Conservation (phyloP, 176 grass and related monocot species). For the Areca catechu region DNA sequence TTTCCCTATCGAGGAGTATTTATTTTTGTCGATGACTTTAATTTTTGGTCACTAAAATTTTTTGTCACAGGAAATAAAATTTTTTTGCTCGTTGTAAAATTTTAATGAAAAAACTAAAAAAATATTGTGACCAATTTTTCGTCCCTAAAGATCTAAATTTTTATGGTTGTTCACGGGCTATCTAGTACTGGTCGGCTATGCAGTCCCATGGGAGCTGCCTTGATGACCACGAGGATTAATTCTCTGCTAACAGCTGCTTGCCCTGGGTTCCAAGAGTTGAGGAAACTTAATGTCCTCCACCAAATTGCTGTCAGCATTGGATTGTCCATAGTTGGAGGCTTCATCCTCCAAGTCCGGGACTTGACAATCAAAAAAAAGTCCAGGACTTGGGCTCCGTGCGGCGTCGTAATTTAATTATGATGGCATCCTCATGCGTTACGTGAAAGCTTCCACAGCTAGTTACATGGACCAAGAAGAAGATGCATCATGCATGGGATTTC, state of each 20-base stretch:
- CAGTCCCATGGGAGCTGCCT: background rate
- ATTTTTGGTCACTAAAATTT: too few relatives aligned
- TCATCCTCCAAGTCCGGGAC: constrained; percentile 36
- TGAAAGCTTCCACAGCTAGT: constrained; percentile 45
- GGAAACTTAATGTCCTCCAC: background rate
- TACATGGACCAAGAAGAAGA: constrained; percentile 44
- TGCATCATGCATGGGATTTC: constrained; percentile 53
- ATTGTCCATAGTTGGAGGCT: constrained; percentile 6
- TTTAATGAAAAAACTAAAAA: too few relatives aligned
- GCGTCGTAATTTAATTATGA: constrained; percentile 55
- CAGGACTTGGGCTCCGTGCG: constrained; percentile 42
- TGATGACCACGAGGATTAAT: background rate
- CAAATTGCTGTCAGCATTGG: background rate
- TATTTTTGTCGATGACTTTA: too few relatives aligned
- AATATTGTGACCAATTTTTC: too few relatives aligned
- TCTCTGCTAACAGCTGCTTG: background rate
- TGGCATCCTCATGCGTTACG: constrained; percentile 60
- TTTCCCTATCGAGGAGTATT: too few relatives aligned
- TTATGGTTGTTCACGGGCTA: too few relatives aligned
- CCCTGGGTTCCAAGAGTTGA: background rate
- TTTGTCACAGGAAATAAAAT: too few relatives aligned
- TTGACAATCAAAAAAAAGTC: too few relatives aligned
- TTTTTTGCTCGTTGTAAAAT: too few relatives aligned
- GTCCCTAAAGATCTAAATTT: too few relatives aligned
- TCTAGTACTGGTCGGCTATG: background rate